Evolutionary conservation across 1,284 basidiomycete species (phyloP), one percentile per base, ranked within the genome.

Genomic region (Psilocybe mexicana): DNA sequence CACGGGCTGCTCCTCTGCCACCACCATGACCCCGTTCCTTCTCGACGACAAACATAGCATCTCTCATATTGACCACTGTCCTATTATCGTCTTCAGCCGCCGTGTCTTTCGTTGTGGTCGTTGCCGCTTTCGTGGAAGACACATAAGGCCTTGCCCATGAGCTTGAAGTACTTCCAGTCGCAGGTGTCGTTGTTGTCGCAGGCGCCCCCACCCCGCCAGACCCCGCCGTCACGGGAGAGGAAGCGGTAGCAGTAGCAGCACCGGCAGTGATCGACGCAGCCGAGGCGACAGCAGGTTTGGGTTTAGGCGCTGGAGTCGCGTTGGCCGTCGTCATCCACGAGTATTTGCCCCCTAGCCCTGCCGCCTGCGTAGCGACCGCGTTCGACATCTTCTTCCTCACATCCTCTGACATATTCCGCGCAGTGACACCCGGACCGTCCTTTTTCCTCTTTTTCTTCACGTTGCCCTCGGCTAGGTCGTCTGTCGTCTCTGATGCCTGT

Each of bases 301-400:
- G 61, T 42, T 71, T 72, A 23, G 80, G 69, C 1, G 79, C 64
- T 3, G 83, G 68, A 30, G 76, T 69, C 45, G 74, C 71, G 3
- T 78, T 82, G 7, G 83, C 82, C 1, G 88, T 83, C 18, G 78
- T 92, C 87, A 94, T 91, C 93, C 92, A 94, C 12, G 90, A 81
- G 67, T 93, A 94, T 70, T 88, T 88, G 23, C 87, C 85, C 1
- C 86, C 84, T 35, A 92, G 69, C 0, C 92, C 92, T n/a, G 91
- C 88, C 1, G 90, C 90, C 67, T 92, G 89, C 64, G 85, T 88
- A n/a, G 93, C 92, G 3, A 90, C 89, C 33, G 90, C 90, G 70
- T 94, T 93, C 45, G 89, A 90, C 85, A 94, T 86, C 70, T 92
- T 92, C 79, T 94, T 94, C 63, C 88, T 79, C 64, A 93, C 89